Conservation (phyloP, 1,139 yeast species). For the Saccharomyces hybrid region DNA sequence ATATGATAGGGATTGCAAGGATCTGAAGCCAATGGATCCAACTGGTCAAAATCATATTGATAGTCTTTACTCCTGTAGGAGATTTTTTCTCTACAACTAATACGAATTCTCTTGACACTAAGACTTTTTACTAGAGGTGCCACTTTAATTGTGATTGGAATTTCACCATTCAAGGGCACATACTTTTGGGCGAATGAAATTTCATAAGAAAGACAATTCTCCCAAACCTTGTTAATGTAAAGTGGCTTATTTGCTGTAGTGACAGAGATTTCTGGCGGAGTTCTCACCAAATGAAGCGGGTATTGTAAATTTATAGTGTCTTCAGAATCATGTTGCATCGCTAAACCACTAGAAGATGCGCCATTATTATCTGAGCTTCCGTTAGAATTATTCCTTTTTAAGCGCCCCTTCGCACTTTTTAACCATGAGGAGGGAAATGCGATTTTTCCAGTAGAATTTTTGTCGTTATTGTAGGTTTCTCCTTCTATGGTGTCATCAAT, state of each 20-base stretch:
- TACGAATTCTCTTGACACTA: conserved; percentile 59
- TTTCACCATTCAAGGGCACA: conserved; percentile 60
- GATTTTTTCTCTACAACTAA: conserved; percentile 65
- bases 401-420: background rate
- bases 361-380: background rate
- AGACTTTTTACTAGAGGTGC: conserved; percentile 67
- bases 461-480: background rate
- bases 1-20: conserved; percentile 34
- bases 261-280: conserved; percentile 74
- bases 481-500: background rate
- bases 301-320: conserved; percentile 9
- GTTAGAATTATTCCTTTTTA: background rate
- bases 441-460: background rate
- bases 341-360: background rate
- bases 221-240: conserved; percentile 78
- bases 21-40: conserved; percentile 35
- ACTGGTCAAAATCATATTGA: conserved; percentile 51
- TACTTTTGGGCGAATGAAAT: conserved; percentile 70
- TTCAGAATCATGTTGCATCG: background rate
- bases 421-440: background rate
- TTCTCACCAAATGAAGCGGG: conserved; percentile 43
- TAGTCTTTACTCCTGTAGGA: conserved; percentile 56
- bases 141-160: conserved; percentile 57
- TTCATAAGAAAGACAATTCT: conserved; percentile 68
- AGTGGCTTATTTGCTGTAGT: conserved; percentile 75